Evolutionary conservation across 495 filamentous ascomycete genomes (phyloP).

Genomic region (Darksidea phi): DNA sequence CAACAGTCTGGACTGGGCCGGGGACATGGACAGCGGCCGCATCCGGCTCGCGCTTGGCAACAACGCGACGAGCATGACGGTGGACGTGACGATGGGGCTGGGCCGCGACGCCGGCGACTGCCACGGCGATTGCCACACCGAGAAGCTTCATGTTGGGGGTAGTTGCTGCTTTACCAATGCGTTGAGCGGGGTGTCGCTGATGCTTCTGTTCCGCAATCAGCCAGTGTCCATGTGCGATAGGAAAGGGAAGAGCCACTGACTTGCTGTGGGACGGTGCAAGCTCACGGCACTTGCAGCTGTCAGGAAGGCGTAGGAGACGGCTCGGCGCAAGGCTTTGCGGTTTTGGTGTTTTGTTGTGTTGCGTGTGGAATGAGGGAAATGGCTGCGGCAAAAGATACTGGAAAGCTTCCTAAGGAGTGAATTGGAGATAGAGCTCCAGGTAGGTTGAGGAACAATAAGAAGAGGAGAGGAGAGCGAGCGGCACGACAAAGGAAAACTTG

Average conservation of each 20-base stretch:
- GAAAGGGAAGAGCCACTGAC: too few relatives aligned
- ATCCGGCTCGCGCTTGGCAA: conserved; percentile 33
- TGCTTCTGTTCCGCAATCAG: too few relatives aligned
- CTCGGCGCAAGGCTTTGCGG: too few relatives aligned
- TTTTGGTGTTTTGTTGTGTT: background rate
- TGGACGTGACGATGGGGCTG: conserved; percentile 31
- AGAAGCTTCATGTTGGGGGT: too few relatives aligned
- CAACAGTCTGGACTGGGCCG: conserved; percentile 38
- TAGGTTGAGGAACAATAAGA: background rate
- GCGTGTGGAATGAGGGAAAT: background rate
- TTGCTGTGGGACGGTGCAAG: too few relatives aligned
- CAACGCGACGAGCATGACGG: conserved; percentile 39
- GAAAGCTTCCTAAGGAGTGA: background rate
- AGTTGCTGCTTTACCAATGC: too few relatives aligned
- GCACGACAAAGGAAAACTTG: background rate
- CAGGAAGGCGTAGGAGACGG: too few relatives aligned
- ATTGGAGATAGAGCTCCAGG: background rate
- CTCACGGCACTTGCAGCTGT: too few relatives aligned
- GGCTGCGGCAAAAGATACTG: background rate
- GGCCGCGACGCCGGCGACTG: background rate
- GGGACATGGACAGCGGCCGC: conserved; percentile 26
- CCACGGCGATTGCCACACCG: conserved; percentile 5
- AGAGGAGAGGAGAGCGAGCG: background rate
- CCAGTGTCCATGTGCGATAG: too few relatives aligned
- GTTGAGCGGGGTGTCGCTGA: too few relatives aligned